phyloP scores from a whole-genome alignment of 2,329 filamentous ascomycete species.

The Fusarium udum region DNA sequence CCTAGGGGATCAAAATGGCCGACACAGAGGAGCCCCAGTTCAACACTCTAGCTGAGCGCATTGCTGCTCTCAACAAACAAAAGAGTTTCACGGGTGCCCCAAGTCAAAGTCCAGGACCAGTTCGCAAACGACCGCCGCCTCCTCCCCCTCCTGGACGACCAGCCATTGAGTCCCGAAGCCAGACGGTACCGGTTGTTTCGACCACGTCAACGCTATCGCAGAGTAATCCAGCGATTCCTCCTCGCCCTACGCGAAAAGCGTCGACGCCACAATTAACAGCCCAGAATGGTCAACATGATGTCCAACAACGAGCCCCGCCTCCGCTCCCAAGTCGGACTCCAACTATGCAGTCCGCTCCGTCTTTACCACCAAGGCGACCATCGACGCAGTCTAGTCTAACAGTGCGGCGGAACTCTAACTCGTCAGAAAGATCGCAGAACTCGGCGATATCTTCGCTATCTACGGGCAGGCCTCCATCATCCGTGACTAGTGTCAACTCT shows the following conservation, averaged over 20 bases:
- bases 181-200: constrained; percentile 50
- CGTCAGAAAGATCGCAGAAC: constrained; percentile 65
- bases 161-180: constrained; percentile 48
- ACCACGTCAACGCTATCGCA: constrained; percentile 39
- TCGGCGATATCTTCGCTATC: constrained; percentile 65
- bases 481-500: constrained; percentile 59
- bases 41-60: constrained; percentile 68
- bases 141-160: constrained; percentile 56
- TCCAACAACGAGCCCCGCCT: constrained; percentile 45
- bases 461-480: constrained; percentile 55
- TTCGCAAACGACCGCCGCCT: constrained; percentile 53
- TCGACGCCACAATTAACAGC: constrained; percentile 10
- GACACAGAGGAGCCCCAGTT: constrained; percentile 71
- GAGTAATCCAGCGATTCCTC: constrained; percentile 30
- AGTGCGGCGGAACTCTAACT: constrained; percentile 63
- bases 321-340: constrained; percentile 48
- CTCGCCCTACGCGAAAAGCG: constrained; percentile 33
- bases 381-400: constrained; percentile 54
- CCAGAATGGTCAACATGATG: constrained; percentile 20
- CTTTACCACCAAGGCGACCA: constrained; percentile 60
- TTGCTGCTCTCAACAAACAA: constrained; percentile 70
- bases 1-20: constrained; percentile 56
- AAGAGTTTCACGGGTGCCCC: constrained; percentile 63
- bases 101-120: constrained; percentile 50
- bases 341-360: constrained; percentile 52